Conservation (phyloP, 202 grass and related monocot genomes). For the Zoysia matrella region DNA sequence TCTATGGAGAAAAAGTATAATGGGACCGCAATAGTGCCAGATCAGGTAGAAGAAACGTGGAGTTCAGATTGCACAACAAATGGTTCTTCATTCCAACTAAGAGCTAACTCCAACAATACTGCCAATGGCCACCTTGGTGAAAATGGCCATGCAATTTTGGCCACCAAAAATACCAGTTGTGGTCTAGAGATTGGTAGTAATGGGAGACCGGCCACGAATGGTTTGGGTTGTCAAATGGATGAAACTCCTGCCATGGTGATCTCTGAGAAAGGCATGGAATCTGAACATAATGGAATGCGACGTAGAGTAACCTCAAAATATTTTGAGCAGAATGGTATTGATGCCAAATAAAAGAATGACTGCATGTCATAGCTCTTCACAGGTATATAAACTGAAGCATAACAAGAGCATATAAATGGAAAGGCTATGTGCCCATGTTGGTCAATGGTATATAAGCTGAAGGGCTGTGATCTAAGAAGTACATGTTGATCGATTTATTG, state of each 20-base stretch:
- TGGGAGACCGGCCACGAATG: slow-evolving; percentile 18
- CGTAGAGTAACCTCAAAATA: slow-evolving; percentile 45
- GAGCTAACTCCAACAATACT: not conserved
- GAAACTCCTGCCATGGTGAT: slow-evolving; percentile 1
- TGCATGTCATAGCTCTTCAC: not conserved
- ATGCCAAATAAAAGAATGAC: slow-evolving; percentile 48
- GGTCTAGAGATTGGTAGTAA: slow-evolving; percentile 41
- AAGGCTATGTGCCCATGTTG: slow-evolving; percentile 30
- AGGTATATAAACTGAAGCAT: not conserved
- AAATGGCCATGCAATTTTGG: slow-evolving; percentile 40
- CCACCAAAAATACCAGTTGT: slow-evolving; percentile 24
- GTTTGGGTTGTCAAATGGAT: slow-evolving; percentile 23
- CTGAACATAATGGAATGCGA: slow-evolving; percentile 47
- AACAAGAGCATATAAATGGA: slow-evolving; percentile 18
- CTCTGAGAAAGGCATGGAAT: slow-evolving; percentile 23
- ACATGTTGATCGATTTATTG: slow-evolving; percentile 44
- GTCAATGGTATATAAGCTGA: slow-evolving; percentile 45
- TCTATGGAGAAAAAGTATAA: slow-evolving; percentile 24
- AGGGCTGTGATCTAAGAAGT: slow-evolving; percentile 34
- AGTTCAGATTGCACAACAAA: slow-evolving; percentile 33
- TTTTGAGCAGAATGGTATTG: slow-evolving; percentile 47
- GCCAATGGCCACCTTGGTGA: slow-evolving; percentile 19
- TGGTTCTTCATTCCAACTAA: slow-evolving; percentile 18
- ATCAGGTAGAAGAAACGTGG: slow-evolving; percentile 31
- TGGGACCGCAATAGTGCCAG: slow-evolving; percentile 7